These are phyloP conservation scores for Paxillus ammoniavirescens DNA, from an alignment of 768 basidiomycete species.

Conservation along the genomic window DNA sequence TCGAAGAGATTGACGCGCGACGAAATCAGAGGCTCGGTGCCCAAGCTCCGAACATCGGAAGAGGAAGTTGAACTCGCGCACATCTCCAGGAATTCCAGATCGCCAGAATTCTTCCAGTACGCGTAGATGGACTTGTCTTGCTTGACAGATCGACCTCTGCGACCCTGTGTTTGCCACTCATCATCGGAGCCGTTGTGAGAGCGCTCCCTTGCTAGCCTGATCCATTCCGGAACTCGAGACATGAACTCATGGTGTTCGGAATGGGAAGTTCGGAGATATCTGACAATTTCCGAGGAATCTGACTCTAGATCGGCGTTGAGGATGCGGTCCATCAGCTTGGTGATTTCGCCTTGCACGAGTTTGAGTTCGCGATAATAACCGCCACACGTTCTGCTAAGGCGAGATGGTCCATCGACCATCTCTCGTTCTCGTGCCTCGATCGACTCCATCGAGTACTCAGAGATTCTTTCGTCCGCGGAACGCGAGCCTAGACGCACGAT, in stretches of 20 bases:
- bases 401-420: conserved; percentile 38
- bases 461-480: conserved; percentile 58
- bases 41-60: not conserved
- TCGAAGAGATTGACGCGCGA: conserved; percentile 18
- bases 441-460: conserved; percentile 61
- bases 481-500: conserved; percentile 71
- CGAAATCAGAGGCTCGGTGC: not conserved
- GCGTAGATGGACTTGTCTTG: conserved; percentile 39
- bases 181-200: conserved; percentile 13
- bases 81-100: conserved; percentile 45
- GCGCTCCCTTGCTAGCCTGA: conserved; percentile 27
- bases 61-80: not conserved
- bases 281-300: conserved; percentile 36
- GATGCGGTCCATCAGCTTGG: conserved; percentile 43
- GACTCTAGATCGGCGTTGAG: conserved; percentile 33
- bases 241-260: conserved; percentile 50
- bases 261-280: conserved; percentile 43
- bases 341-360: conserved; percentile 45
- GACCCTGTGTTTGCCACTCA: conserved; percentile 37
- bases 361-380: conserved; percentile 41
- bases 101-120: conserved; percentile 49
- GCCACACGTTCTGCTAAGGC: conserved; percentile 36
- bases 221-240: conserved; percentile 46
- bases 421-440: too few relatives aligned
- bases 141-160: conserved; percentile 15